Conservation (phyloP, 139 green algal genomes). For the Chlorella sp. region DNA sequence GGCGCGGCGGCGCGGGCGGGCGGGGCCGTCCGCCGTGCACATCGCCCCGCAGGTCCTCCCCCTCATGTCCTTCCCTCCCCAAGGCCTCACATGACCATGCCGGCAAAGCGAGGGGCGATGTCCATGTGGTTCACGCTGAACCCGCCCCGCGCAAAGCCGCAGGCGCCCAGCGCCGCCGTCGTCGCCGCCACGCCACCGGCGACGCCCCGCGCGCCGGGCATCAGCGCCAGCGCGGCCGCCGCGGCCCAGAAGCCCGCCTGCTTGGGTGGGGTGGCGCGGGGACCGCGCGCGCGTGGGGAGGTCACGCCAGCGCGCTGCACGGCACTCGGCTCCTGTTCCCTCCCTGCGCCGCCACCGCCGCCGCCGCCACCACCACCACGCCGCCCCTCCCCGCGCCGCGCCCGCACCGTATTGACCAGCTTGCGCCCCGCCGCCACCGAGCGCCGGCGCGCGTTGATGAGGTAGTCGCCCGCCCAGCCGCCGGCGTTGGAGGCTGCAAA, state of each 20-base stretch:
- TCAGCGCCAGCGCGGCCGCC: neutral
- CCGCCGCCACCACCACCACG: too few relatives aligned
- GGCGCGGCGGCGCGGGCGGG: too few relatives aligned
- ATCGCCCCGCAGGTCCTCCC: too few relatives aligned
- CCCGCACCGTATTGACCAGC: constrained; percentile 83
- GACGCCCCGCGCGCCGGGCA: constrained; percentile 20
- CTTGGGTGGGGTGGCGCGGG: too few relatives aligned
- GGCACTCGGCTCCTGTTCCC: too few relatives aligned
- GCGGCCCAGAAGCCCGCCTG: neutral
- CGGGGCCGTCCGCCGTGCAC: too few relatives aligned
- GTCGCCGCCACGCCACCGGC: constrained; percentile 43
- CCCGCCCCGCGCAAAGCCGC: constrained; percentile 83
- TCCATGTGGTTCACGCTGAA: constrained; percentile 98
- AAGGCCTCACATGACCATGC: constrained; percentile 93
- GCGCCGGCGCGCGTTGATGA: constrained; percentile 67
- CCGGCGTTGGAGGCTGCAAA: constrained; percentile 84
- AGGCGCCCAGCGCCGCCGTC: constrained; percentile 48
- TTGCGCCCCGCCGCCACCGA: constrained; percentile 78
- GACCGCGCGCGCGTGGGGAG: too few relatives aligned
- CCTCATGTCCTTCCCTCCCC: too few relatives aligned
- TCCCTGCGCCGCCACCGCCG: too few relatives aligned
- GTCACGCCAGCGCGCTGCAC: too few relatives aligned
- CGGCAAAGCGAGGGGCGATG: constrained; percentile 93
- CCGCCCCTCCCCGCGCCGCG: too few relatives aligned
- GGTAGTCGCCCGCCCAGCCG: constrained; percentile 81